These are phyloP conservation scores for Rhynchospora pubera DNA, from an alignment of 176 grass and related monocot species.

Conservation along the genomic window DNA sequence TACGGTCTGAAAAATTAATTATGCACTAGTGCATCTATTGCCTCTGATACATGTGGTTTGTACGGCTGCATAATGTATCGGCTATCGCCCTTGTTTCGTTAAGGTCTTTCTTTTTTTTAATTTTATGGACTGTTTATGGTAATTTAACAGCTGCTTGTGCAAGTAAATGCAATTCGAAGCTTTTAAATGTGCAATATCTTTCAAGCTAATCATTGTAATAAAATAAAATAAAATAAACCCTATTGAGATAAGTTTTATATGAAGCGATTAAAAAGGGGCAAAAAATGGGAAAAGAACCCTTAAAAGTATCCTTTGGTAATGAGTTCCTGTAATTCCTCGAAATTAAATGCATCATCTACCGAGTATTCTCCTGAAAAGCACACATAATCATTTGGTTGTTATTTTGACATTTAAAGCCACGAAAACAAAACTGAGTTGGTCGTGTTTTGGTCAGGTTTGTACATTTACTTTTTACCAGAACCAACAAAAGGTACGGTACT, in stretches of 20 bases:
- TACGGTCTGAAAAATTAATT: no score
- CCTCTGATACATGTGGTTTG: no score
- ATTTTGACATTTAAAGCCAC: not conserved
- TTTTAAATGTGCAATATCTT: no score
- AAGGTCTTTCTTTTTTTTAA: no score
- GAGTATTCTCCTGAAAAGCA: conserved; percentile 63
- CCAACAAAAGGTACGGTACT: not conserved
- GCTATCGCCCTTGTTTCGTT: no score
- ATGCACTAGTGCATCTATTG: no score
- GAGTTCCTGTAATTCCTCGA: conserved; percentile 52
- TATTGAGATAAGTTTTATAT: not conserved
- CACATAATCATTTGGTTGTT: not conserved
- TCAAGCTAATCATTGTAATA: not conserved
- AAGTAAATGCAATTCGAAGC: no score
- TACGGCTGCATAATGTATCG: no score
- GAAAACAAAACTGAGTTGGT: not conserved
- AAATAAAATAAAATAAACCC: not conserved
- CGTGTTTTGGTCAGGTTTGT: not conserved
- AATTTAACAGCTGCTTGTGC: no score
- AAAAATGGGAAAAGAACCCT: not conserved
- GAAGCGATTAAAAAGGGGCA: not conserved
- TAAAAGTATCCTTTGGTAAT: conserved; percentile 80
- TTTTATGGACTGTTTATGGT: no score
- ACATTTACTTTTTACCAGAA: not conserved
- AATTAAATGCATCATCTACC: conserved; percentile 75